Percentiles rank a stretch among this genome's conserved stretches.
phyloP scores from a whole-genome alignment of 495 filamentous ascomycete genomes.

The Penicillium bovifimosum region DNA sequence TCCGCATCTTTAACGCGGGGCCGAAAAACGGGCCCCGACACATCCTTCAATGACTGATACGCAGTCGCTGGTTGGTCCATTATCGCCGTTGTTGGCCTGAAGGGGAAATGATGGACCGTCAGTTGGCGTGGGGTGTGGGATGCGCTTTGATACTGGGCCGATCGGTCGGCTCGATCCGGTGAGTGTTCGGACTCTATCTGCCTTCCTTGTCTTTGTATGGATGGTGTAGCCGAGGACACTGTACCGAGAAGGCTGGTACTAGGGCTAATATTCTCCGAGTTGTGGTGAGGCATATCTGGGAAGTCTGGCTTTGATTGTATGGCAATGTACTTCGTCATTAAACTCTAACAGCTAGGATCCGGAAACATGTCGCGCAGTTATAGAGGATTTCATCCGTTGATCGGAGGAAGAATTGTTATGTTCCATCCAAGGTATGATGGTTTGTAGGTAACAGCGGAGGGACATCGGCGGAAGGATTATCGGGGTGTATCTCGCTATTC shows the following conservation, averaged over 20 bases:
- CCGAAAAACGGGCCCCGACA: neutral
- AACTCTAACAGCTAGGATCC: neutral
- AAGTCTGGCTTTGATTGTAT: neutral
- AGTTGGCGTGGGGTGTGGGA: slow-evolving; percentile 12
- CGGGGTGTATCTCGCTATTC: too few relatives aligned
- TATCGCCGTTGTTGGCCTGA: neutral
- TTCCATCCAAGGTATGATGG: too few relatives aligned
- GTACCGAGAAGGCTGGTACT: neutral
- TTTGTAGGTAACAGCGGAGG: too few relatives aligned
- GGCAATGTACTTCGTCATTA: neutral
- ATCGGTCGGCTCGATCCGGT: neutral
- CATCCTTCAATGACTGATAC: neutral
- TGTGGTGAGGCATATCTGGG: neutral
- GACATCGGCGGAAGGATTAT: too few relatives aligned
- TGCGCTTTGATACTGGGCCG: slow-evolving; percentile 1
- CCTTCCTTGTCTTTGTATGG: neutral
- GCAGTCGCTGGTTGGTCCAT: slow-evolving; percentile 5
- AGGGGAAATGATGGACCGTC: neutral
- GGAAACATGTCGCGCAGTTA: neutral
- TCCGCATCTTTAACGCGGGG: neutral
- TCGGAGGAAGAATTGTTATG: too few relatives aligned
- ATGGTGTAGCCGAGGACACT: neutral
- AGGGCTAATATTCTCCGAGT: neutral
- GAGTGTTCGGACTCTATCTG: neutral
- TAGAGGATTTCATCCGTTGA: neutral